Evolutionary conservation across 2,329 filamentous ascomycete species (phyloP).

Genomic region (Colletotrichum eleusines): DNA sequence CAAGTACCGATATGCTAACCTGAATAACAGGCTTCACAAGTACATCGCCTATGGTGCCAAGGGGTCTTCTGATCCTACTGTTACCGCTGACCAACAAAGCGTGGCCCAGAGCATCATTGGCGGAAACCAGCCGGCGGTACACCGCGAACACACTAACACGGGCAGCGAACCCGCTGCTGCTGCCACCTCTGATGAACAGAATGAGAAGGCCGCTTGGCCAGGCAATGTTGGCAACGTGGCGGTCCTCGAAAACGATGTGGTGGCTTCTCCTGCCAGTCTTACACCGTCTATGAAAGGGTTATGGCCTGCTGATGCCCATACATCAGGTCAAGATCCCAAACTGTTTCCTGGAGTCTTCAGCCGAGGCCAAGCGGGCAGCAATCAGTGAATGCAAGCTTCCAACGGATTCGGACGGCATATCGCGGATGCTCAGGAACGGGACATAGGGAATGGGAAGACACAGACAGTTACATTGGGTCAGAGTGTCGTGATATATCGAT

Average conservation of each 20-base stretch:
- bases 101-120: slow-evolving; percentile 27
- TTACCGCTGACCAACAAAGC: slow-evolving; percentile 26
- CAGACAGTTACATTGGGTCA: not conserved
- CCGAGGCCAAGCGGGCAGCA: slow-evolving; percentile 50
- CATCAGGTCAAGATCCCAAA: slow-evolving; percentile 72
- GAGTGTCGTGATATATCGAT: not conserved
- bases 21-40: slow-evolving; percentile 27
- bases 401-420: not conserved
- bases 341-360: slow-evolving; percentile 80
- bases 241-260: slow-evolving; percentile 9
- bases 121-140: slow-evolving; percentile 18
- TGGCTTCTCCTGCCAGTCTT: slow-evolving; percentile 35
- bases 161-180: not conserved
- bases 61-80: not conserved
- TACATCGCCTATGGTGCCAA: slow-evolving; percentile 34
- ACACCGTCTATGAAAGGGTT: slow-evolving; percentile 48
- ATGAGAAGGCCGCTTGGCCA: not conserved
- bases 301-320: slow-evolving; percentile 57
- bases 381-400: not conserved
- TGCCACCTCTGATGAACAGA: not conserved
- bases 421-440: not conserved
- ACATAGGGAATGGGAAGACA: not conserved
- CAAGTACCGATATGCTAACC: slow-evolving; percentile 7
- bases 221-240: not conserved
- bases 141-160: slow-evolving; percentile 3